Evolutionary conservation across 2,329 filamentous ascomycete genomes (phyloP).

Genomic region (Epichloe sp.): DNA sequence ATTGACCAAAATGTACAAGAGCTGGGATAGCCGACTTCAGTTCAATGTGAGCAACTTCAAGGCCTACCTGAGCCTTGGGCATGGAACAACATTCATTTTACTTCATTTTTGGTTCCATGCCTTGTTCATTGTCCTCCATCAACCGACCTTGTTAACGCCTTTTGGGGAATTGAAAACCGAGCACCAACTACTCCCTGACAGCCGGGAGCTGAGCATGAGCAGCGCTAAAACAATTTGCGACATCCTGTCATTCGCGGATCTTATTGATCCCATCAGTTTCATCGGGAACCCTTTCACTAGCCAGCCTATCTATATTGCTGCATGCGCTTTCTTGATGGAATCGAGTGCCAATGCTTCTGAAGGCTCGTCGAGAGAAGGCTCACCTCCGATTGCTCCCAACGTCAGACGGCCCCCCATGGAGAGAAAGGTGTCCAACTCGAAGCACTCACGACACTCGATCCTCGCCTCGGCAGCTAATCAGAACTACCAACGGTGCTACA

Average conservation of each 20-base stretch:
- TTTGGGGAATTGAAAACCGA: constrained; percentile 48
- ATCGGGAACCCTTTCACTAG: constrained; percentile 82
- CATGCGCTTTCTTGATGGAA: constrained; percentile 78
- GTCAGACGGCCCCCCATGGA: constrained; percentile 6
- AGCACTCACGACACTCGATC: constrained; percentile 54
- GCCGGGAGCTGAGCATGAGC: constrained; percentile 70
- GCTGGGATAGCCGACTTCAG: constrained; percentile 59
- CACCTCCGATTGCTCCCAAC: constrained; percentile 25
- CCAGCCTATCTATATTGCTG: constrained; percentile 84
- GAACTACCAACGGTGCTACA: constrained; percentile 79
- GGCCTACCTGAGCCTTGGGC: constrained; percentile 64
- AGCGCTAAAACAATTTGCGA: constrained; percentile 87
- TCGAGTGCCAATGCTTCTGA: constrained; percentile 57
- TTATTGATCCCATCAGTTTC: constrained; percentile 75
- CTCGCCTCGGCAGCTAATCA: constrained; percentile 71
- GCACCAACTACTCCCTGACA: constrained; percentile 64
- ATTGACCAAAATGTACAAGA: constrained; percentile 59
- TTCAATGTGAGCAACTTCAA: constrained; percentile 83
- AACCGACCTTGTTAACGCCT: constrained; percentile 68
- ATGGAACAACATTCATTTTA: constrained; percentile 77
- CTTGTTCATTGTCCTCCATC: constrained; percentile 71
- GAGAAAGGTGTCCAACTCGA: constrained; percentile 15
- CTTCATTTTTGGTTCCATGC: constrained; percentile 85
- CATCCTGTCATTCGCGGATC: constrained; percentile 72
- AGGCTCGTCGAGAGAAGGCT: constrained; percentile 42